Percentiles rank a stretch among this genome's conserved stretches.
Evolutionary conservation across 2,329 filamentous ascomycete genomes (phyloP).

Genomic region (Exophiala xenobiotica): DNA sequence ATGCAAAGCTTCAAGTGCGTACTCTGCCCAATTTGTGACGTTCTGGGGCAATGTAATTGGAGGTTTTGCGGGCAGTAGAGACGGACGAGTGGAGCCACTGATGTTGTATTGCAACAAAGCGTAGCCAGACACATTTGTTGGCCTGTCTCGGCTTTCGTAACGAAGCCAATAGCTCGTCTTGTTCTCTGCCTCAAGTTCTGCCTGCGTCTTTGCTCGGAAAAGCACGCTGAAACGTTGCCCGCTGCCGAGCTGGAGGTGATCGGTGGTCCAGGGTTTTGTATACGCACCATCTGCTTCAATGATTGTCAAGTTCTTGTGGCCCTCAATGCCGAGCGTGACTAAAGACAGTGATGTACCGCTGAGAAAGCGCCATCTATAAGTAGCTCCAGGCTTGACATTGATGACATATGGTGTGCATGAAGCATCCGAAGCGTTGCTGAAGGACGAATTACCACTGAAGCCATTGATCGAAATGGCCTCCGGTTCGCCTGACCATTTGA

Average conservation of each 20-base stretch:
- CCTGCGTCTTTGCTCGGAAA: constrained; percentile 50
- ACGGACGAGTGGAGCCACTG: constrained; percentile 1
- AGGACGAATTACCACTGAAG: constrained; percentile 46
- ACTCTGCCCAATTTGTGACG: constrained; percentile 28
- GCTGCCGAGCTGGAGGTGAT: constrained; percentile 55
- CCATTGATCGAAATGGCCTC: constrained; percentile 60
- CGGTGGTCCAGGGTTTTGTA: constrained; percentile 35
- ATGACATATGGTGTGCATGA: constrained; percentile 52
- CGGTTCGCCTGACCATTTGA: constrained; percentile 61
- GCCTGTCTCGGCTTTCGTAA: constrained; percentile 32
- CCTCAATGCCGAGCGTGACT: constrained; percentile 56
- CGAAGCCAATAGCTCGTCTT: constrained; percentile 53
- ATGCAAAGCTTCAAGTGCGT: constrained; percentile 27
- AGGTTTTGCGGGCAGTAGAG: constrained; percentile 23
- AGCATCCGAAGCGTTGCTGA: constrained; percentile 36
- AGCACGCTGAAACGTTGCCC: constrained; percentile 63
- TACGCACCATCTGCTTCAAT: constrained; percentile 59
- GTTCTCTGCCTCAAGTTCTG: constrained; percentile 31
- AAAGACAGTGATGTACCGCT: constrained; percentile 57
- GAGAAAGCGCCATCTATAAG: constrained; percentile 63
- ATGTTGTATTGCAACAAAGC: constrained; percentile 32
- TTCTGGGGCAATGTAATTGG: constrained; percentile 28
- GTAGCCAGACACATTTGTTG: constrained; percentile 31
- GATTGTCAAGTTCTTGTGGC: constrained; percentile 56
- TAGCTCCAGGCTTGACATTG: constrained; percentile 59